Base-by-base conservation (phyloP, 1,139 yeast genomes). In the Blastobotrys illinoisensis region DNA sequence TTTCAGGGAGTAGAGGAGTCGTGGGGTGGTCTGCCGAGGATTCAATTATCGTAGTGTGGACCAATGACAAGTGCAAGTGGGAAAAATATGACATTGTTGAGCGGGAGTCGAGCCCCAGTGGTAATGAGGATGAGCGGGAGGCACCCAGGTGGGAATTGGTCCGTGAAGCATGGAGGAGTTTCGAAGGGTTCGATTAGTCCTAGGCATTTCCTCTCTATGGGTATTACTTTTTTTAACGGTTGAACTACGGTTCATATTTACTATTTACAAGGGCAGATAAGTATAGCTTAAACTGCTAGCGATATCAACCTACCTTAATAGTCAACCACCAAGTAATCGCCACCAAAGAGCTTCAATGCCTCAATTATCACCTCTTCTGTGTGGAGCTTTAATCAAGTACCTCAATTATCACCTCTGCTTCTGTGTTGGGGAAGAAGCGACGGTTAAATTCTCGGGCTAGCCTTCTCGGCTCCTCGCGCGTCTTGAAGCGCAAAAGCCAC, bases 1-100 rank as follows among this genome's bases (percentile, higher is more conserved):
- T 90, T 43, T 62, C 64, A 16, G 70, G 70, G 7, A 58, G 60
- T 67, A 62, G 67, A 62, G 95, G 96, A 0, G 80, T 81, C 0
- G 62, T 91, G 44, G 96, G 95, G 1, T 88, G 96, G 96, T 76
- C 84, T 0, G 83, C 83, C 11, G 86, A 85, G 60, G 86, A 80
- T 59, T 74, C 83, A 13, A 73, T 88, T 6, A 75, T 87, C 1
- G 77, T 88, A 1, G 70, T 91, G 2, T 90, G 97, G 97, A 60
- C 60, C 21, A 79, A 81, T 57, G 72, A 73, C 47, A 78, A 81
- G 60, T 83, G 85, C 24, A 82, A 83, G 26, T 89, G 97, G 96
- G 97, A 91, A 65, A 87, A 86, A 67, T 90, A 86, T 67, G 82
- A 79, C 11, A 81, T 90, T 47, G 76, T 81, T 13, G 88, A 83